A percentile compares a stretch with the other conserved stretches of the same genome.
Evolutionary conservation across 2,329 filamentous ascomycete genomes (phyloP).

Genomic region (Rhynchosporium agropyri): DNA sequence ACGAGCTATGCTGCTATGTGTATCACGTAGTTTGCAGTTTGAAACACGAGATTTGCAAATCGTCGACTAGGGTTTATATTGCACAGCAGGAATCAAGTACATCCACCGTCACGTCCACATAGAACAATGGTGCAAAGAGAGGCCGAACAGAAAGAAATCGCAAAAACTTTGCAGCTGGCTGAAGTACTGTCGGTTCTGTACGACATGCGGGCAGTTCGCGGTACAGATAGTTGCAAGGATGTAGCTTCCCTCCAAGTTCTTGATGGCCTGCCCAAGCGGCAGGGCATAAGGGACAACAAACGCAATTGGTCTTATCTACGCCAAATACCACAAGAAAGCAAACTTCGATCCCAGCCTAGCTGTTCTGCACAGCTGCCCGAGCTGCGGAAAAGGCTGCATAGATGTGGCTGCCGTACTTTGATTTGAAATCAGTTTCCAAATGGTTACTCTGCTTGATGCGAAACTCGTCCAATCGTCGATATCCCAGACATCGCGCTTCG

Average conservation of each 20-base stretch:
- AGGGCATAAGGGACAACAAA: constrained; percentile 4
- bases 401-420: not conserved
- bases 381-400: not conserved
- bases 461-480: not conserved
- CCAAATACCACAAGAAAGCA: not conserved
- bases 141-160: not conserved
- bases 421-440: not conserved
- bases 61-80: not conserved
- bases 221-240: not conserved
- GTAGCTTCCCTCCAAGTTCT: not conserved
- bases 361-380: constrained; percentile 8
- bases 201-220: constrained; percentile 12
- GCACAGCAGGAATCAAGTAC: constrained; percentile 9
- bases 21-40: not conserved
- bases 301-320: not conserved
- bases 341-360: not conserved
- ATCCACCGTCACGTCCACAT: not conserved
- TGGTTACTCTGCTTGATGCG: not conserved
- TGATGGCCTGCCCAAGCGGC: not conserved
- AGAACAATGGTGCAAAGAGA: not conserved
- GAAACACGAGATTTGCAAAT: not conserved
- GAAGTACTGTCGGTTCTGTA: not conserved
- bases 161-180: not conserved
- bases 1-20: too few species aligned
- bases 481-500: not conserved